Evolutionary conservation across 495 filamentous ascomycete species (phyloP).

Genomic region (Penicillium cosmopolitanum): DNA sequence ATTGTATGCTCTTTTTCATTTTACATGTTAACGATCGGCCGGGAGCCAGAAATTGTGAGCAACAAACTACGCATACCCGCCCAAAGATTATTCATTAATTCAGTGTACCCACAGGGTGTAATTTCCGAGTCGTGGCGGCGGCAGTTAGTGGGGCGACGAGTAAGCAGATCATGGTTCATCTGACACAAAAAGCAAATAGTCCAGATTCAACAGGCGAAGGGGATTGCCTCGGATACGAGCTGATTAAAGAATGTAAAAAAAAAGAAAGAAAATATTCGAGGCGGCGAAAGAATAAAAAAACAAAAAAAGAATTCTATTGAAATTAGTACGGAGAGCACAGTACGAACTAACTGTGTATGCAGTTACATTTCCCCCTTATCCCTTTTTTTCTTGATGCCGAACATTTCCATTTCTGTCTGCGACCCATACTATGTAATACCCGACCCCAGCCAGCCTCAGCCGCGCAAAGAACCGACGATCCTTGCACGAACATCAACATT

Average conservation of each 20-base stretch:
- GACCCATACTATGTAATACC: too few relatives aligned
- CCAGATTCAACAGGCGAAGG: neutral
- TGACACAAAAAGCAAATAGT: constrained; percentile 7
- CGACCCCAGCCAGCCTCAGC: neutral
- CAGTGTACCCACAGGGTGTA: neutral
- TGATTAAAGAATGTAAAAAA: too few relatives aligned
- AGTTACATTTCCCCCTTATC: too few relatives aligned
- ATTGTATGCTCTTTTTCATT: neutral
- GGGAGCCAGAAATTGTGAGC: neutral
- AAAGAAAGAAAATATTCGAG: too few relatives aligned
- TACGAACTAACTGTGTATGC: too few relatives aligned
- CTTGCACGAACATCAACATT: neutral
- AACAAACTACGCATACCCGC: neutral
- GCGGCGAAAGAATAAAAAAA: too few relatives aligned
- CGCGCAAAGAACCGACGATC: neutral
- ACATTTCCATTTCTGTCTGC: neutral
- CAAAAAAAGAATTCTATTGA: too few relatives aligned
- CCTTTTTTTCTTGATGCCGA: too few relatives aligned
- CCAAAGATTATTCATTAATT: neutral
- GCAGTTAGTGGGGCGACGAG: constrained; percentile 5
- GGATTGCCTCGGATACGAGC: too few relatives aligned
- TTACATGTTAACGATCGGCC: neutral
- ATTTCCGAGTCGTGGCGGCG: neutral
- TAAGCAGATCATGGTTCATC: constrained; percentile 15
- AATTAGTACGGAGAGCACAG: too few relatives aligned